phyloP scores from a whole-genome alignment of 1,284 basidiomycete species.

The Ceratobasidium sp. region DNA sequence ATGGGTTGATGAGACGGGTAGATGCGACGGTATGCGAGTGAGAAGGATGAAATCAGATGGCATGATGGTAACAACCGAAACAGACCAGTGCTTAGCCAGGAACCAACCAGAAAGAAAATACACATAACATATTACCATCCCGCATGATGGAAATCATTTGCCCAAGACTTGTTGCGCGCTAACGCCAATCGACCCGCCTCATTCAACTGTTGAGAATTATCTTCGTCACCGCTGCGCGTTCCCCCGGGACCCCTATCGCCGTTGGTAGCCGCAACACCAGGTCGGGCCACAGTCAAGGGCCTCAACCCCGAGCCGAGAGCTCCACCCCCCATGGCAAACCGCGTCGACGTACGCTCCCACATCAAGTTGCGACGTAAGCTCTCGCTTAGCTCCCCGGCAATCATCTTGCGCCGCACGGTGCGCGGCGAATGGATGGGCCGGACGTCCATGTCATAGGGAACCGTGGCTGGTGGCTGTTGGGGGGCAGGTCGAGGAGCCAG shows the following conservation, averaged over 20 bases:
- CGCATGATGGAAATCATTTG: constrained; percentile 70
- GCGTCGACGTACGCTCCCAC: constrained; percentile 73
- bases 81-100: constrained; percentile 27
- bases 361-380: constrained; percentile 82
- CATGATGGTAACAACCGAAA: constrained; percentile 33
- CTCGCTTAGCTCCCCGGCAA: constrained; percentile 86
- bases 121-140: constrained; percentile 64
- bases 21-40: constrained; percentile 32
- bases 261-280: constrained; percentile 64
- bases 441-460: constrained; percentile 41
- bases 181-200: constrained; percentile 55
- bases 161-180: constrained; percentile 73
- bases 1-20: constrained; percentile 16
- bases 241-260: constrained; percentile 49
- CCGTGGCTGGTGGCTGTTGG: constrained; percentile 25
- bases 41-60: neutral
- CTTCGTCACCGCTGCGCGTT: constrained; percentile 48
- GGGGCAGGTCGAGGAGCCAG: constrained; percentile 31
- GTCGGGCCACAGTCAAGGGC: constrained; percentile 42
- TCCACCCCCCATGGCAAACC: constrained; percentile 45
- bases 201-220: constrained; percentile 56
- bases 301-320: constrained; percentile 27
- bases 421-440: constrained; percentile 72
- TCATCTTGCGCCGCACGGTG: constrained; percentile 85
- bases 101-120: constrained; percentile 16